Percentiles rank a stretch among this genome's conserved stretches.
phyloP scores from a whole-genome alignment of 495 filamentous ascomycete genomes.

The Penicillium mononematosum region DNA sequence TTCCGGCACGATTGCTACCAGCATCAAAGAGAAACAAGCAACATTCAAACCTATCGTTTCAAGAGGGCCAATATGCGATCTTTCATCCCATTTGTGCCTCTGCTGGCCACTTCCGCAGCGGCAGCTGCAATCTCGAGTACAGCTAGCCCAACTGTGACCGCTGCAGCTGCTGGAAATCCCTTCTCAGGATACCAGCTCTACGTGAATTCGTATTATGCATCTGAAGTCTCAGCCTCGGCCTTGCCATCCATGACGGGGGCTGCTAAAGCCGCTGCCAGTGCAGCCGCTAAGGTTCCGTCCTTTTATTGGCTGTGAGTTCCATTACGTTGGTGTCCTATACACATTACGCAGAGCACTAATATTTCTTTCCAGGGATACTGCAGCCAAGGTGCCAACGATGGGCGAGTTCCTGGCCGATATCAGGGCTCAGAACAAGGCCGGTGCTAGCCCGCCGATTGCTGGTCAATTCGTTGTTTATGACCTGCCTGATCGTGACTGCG shows the following conservation, averaged over 20 bases:
- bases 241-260: constrained; percentile 49
- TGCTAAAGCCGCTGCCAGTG: constrained; percentile 38
- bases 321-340: background rate
- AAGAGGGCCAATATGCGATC: constrained; percentile 14
- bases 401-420: constrained; percentile 56
- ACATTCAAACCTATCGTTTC: background rate
- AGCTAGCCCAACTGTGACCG: constrained; percentile 31
- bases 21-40: background rate
- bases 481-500: constrained; percentile 74
- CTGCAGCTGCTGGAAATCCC: constrained; percentile 43
- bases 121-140: constrained; percentile 19
- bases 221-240: constrained; percentile 51
- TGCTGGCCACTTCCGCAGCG: constrained; percentile 13
- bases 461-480: constrained; percentile 71
- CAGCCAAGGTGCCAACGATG: constrained; percentile 59
- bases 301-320: constrained; percentile 67
- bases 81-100: constrained; percentile 9
- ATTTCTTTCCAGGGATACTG: constrained; percentile 45
- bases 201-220: constrained; percentile 58
- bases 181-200: constrained; percentile 54
- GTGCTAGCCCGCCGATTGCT: constrained; percentile 45
- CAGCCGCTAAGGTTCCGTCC: constrained; percentile 63
- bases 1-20: background rate
- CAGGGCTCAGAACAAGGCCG: constrained; percentile 54
- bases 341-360: background rate